Conservation (phyloP, 148 eudicot species). For the Mesembryanthemum crystallinum region DNA sequence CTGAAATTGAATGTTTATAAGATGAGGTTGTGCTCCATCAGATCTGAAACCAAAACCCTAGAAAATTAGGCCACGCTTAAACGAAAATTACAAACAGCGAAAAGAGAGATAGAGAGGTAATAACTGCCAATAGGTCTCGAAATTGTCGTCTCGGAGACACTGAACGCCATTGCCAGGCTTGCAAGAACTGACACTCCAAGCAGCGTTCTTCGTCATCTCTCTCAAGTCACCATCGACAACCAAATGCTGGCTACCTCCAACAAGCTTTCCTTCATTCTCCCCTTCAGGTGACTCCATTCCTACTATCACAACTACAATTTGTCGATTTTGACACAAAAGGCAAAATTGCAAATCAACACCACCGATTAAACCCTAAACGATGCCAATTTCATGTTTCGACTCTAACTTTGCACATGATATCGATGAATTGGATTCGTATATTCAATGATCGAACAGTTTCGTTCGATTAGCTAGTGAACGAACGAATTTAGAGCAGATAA, state of each 20-base stretch:
- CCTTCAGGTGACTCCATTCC: constrained; percentile 71
- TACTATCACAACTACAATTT: no score
- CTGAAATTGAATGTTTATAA: constrained; percentile 91
- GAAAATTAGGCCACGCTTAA: background rate
- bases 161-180: constrained; percentile 91
- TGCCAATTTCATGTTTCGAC: no score
- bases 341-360: no score
- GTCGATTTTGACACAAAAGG: no score
- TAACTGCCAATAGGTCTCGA: constrained; percentile 94
- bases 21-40: constrained; percentile 94
- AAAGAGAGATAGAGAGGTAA: constrained; percentile 13
- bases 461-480: no score
- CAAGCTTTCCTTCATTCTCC: constrained; percentile 76
- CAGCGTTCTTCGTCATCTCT: constrained; percentile 89
- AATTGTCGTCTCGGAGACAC: constrained; percentile 72
- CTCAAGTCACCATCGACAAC: constrained; percentile 73
- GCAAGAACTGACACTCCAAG: constrained; percentile 97
- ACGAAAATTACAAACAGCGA: background rate
- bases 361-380: no score
- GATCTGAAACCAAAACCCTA: constrained; percentile 43
- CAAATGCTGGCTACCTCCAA: constrained; percentile 67
- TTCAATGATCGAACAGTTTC: no score
- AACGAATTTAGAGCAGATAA: no score
- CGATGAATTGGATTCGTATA: no score
- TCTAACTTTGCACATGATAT: no score